Evolutionary conservation across 345 rosid genomes (phyloP).

Genomic region (Camelina hispida): DNA sequence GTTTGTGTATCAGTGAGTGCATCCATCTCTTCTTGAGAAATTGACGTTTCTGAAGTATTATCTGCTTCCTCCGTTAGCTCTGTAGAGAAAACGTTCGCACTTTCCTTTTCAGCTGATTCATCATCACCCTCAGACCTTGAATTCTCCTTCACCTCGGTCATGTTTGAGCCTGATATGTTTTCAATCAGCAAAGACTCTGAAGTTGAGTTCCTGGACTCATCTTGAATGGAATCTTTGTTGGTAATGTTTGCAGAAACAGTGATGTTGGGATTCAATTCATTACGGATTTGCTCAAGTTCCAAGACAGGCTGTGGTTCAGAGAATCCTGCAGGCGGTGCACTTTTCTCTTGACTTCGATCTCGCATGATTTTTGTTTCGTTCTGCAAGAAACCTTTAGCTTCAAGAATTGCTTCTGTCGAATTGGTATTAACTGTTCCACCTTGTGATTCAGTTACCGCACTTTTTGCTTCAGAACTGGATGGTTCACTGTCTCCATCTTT

Average conservation of each 20-base stretch:
- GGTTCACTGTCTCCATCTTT: constrained; percentile 38
- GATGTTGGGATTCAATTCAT: constrained; percentile 37
- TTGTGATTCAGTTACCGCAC: constrained; percentile 40
- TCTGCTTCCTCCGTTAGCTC: constrained; percentile 46
- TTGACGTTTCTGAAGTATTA: constrained; percentile 45
- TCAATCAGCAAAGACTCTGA: constrained; percentile 38
- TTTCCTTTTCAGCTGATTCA: constrained; percentile 51
- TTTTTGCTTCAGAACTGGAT: constrained; percentile 33
- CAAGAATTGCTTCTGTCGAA: constrained; percentile 37
- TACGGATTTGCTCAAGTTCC: constrained; percentile 40
- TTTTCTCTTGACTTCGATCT: constrained; percentile 43
- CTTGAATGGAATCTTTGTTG: constrained; percentile 31
- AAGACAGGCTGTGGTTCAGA: constrained; percentile 34
- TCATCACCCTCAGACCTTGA: constrained; percentile 42
- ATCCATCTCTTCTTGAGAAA: constrained; percentile 55
- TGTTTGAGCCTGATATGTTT: constrained; percentile 42
- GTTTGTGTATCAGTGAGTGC: constrained; percentile 56
- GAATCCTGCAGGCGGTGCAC: constrained; percentile 40
- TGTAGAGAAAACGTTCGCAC: constrained; percentile 30
- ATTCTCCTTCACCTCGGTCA: constrained; percentile 46
- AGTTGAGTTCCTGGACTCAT: constrained; percentile 46
- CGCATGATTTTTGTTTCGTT: constrained; percentile 51
- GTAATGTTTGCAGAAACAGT: constrained; percentile 41
- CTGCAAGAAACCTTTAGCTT: constrained; percentile 42
- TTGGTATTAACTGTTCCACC: constrained; percentile 43